These are phyloP conservation scores for Musa schizocarpa DNA, from an alignment of 176 grass and related monocot genomes.

Conservation along the genomic window DNA sequence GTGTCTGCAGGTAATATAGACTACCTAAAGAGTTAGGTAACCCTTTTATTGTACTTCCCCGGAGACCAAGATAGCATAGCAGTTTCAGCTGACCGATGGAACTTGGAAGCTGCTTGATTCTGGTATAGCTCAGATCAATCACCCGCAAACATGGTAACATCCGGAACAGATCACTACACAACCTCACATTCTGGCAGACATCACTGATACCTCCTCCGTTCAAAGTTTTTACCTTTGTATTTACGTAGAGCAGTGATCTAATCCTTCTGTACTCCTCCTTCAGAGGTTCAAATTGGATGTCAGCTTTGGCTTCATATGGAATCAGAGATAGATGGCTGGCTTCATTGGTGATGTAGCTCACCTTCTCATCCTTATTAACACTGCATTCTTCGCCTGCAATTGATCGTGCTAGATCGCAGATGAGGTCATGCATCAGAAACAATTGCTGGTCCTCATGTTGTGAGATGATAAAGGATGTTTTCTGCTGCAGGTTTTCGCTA, in stretches of 20 bases:
- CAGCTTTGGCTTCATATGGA: constrained; percentile 2
- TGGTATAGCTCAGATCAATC: constrained; percentile 29
- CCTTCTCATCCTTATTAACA: neutral
- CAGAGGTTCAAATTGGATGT: too few relatives aligned
- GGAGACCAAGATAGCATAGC: constrained; percentile 6
- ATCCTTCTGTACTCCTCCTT: too few relatives aligned
- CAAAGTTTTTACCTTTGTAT: neutral
- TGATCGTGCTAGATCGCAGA: constrained; percentile 13
- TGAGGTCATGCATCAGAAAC: constrained; percentile 26
- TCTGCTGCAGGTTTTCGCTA: too few relatives aligned
- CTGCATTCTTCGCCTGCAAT: constrained; percentile 13
- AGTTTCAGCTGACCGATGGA: constrained; percentile 13
- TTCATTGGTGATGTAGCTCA: neutral
- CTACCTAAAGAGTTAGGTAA: constrained; percentile 2
- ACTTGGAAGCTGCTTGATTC: constrained; percentile 26
- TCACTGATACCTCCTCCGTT: neutral
- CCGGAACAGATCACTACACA: constrained; percentile 14
- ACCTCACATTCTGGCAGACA: constrained; percentile 13
- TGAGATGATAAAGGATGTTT: too few relatives aligned
- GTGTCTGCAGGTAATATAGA: constrained; percentile 32
- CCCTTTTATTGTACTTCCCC: constrained; percentile 18
- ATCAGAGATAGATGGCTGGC: constrained; percentile 27
- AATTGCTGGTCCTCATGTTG: neutral
- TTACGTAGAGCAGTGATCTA: too few relatives aligned
- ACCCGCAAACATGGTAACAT: constrained; percentile 18